A percentile compares a stretch with the other conserved stretches of the same genome.
These are phyloP conservation scores for Coniochaeta sp. DNA, from an alignment of 2,329 filamentous ascomycete genomes.

Conservation along the genomic window DNA sequence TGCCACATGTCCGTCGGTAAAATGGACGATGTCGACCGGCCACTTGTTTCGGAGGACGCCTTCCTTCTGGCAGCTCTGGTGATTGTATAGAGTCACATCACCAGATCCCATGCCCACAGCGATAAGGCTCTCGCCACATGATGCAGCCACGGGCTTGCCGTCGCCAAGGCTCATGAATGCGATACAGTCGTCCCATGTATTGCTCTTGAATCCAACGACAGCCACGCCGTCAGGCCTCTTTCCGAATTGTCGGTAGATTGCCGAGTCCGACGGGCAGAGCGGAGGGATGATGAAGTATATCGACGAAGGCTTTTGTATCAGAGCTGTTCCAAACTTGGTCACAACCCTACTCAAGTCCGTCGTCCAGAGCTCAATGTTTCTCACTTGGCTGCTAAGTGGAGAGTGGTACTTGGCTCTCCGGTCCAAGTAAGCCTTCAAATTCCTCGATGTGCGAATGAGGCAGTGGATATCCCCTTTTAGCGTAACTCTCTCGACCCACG, in stretches of 20 bases:
- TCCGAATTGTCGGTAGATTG: constrained; percentile 10
- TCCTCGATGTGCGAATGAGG: constrained; percentile 14
- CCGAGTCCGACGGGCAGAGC: constrained; percentile 20
- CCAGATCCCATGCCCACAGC: constrained; percentile 12
- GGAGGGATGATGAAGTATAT: constrained; percentile 27
- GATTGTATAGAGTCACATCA: constrained; percentile 8
- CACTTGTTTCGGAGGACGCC: background rate
- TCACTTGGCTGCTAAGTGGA: constrained; percentile 13
- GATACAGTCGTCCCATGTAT: constrained; percentile 14
- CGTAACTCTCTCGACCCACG: constrained; percentile 21
- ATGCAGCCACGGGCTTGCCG: constrained; percentile 5
- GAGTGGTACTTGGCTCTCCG: constrained; percentile 14
- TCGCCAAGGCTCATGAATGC: constrained; percentile 9
- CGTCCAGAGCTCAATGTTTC: constrained; percentile 19
- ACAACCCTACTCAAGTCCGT: constrained; percentile 22
- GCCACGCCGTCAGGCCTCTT: constrained; percentile 6
- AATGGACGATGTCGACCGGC: constrained; percentile 9
- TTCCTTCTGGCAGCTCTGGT: constrained; percentile 9
- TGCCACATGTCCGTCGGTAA: constrained; percentile 3
- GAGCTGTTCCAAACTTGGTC: constrained; percentile 21
- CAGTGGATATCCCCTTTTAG: constrained; percentile 11
- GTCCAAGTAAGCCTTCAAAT: constrained; percentile 18
- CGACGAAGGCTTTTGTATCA: constrained; percentile 19
- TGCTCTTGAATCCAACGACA: constrained; percentile 7
- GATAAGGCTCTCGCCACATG: constrained; percentile 9